Conservation (phyloP, 148 eudicot genomes). For the Hydrangea macrophylla region DNA sequence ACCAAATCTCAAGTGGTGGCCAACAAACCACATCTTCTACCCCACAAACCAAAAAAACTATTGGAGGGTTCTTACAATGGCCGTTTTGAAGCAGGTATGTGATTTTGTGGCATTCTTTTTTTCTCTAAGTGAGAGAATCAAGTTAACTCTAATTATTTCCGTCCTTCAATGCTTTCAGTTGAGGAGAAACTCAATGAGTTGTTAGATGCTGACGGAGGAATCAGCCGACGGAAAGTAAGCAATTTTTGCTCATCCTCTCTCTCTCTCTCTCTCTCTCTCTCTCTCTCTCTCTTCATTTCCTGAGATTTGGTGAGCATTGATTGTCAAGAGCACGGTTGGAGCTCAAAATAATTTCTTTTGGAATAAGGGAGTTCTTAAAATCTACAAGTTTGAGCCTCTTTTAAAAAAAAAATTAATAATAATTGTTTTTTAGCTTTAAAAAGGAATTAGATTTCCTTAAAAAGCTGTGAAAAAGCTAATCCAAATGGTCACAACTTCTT, state of each 20-base stretch:
- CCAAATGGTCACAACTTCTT: too few species aligned
- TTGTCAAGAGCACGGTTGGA: too few species aligned
- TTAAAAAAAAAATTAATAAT: too few species aligned
- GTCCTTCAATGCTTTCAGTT: slow-evolving; percentile 43
- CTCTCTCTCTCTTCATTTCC: background rate
- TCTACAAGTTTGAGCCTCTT: too few species aligned
- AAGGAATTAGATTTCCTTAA: too few species aligned
- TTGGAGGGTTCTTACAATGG: slow-evolving; percentile 43
- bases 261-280: background rate
- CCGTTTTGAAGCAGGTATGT: slow-evolving; percentile 73
- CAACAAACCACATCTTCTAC: slow-evolving; percentile 32
- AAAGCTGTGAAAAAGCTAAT: too few species aligned
- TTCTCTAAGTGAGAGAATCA: background rate
- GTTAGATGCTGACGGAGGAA: slow-evolving; percentile 83
- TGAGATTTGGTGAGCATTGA: background rate
- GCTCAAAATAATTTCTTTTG: too few species aligned
- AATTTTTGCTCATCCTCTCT: background rate
- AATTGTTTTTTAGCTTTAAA: too few species aligned
- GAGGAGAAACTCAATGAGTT: slow-evolving; percentile 84
- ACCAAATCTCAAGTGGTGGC: slow-evolving; percentile 34
- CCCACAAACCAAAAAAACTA: slow-evolving; percentile 50
- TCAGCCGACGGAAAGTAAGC: slow-evolving; percentile 83
- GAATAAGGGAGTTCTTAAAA: too few species aligned
- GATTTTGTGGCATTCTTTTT: background rate
- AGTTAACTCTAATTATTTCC: background rate